A percentile compares a stretch with the other conserved stretches of the same genome.
Evolutionary conservation across 1,284 basidiomycete species (phyloP).

Genomic region (Sporisorium reilianum): DNA sequence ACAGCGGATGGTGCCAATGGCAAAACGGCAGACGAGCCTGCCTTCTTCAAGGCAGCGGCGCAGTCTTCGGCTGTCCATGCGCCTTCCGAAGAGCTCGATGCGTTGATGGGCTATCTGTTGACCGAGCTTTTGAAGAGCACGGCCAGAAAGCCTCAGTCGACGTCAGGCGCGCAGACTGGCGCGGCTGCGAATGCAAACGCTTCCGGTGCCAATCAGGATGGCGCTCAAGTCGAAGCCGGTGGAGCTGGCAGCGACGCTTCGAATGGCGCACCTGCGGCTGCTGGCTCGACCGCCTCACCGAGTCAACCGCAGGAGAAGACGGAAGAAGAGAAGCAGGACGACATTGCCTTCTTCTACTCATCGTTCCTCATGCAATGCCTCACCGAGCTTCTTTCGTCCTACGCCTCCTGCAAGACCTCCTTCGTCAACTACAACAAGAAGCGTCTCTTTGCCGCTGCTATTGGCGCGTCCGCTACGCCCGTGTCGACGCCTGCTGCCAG

Average conservation of each 20-base stretch:
- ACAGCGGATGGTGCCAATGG: slow-evolving; percentile 62
- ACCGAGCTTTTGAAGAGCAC: slow-evolving; percentile 75
- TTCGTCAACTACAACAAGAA: slow-evolving; percentile 83
- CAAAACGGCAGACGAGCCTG: slow-evolving; percentile 36
- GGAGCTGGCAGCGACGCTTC: background rate
- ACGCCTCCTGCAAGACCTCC: slow-evolving; percentile 87
- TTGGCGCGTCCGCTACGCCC: slow-evolving; percentile 74
- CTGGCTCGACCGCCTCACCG: background rate
- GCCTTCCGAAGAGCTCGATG: slow-evolving; percentile 71
- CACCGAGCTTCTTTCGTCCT: slow-evolving; percentile 92
- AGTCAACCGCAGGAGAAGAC: slow-evolving; percentile 18
- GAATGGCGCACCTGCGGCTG: background rate
- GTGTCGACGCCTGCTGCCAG: slow-evolving; percentile 78
- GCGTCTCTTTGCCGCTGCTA: slow-evolving; percentile 55
- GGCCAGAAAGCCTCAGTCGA: slow-evolving; percentile 13
- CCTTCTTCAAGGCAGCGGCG: slow-evolving; percentile 31
- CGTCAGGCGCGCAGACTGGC: background rate
- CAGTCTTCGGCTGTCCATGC: slow-evolving; percentile 11
- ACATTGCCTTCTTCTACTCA: slow-evolving; percentile 75
- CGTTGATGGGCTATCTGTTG: slow-evolving; percentile 79
- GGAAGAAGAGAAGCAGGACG: slow-evolving; percentile 41
- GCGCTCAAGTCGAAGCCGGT: background rate
- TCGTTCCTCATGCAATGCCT: slow-evolving; percentile 92
- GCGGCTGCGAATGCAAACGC: background rate
- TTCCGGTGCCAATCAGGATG: background rate